phyloP scores from a whole-genome alignment of 257 asterid species.

The Gardenia jasminoides region DNA sequence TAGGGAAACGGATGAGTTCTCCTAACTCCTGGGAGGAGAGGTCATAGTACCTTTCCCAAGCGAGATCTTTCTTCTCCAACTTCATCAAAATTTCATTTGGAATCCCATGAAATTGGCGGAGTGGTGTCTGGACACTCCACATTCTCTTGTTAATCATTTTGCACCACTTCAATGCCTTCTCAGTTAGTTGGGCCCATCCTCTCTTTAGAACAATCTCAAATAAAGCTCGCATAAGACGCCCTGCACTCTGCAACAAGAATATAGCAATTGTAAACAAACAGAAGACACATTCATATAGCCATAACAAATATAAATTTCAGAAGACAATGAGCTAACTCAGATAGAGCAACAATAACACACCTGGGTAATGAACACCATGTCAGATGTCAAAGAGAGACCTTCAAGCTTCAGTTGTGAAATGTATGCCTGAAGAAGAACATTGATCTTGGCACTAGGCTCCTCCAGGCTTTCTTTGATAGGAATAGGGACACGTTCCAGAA shows the following conservation, averaged over 20 bases:
- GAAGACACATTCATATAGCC: not conserved
- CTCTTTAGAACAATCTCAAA: slow-evolving; percentile 44
- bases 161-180: slow-evolving; percentile 50
- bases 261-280: not conserved
- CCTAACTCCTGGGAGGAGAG: slow-evolving; percentile 40
- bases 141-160: slow-evolving; percentile 43
- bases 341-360: slow-evolving; percentile 19
- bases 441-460: slow-evolving; percentile 52
- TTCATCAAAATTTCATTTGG: slow-evolving; percentile 37
- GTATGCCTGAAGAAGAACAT: slow-evolving; percentile 45
- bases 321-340: not conserved
- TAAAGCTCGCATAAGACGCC: slow-evolving; percentile 42
- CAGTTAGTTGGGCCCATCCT: slow-evolving; percentile 47
- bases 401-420: slow-evolving; percentile 45
- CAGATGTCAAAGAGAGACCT: slow-evolving; percentile 44
- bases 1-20: slow-evolving; percentile 35
- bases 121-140: slow-evolving; percentile 54
- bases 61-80: slow-evolving; percentile 43
- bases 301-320: not conserved
- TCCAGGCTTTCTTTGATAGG: slow-evolving; percentile 46
- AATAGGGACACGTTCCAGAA: slow-evolving; percentile 42
- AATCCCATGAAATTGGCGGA: slow-evolving; percentile 45
- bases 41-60: slow-evolving; percentile 46
- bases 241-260: slow-evolving; percentile 43
- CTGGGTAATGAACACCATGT: slow-evolving; percentile 49